Evolutionary conservation across 169 alveolate species (phyloP), one percentile per base, ranked within the genome.

Genomic region (Plasmodium chabaudi): DNA sequence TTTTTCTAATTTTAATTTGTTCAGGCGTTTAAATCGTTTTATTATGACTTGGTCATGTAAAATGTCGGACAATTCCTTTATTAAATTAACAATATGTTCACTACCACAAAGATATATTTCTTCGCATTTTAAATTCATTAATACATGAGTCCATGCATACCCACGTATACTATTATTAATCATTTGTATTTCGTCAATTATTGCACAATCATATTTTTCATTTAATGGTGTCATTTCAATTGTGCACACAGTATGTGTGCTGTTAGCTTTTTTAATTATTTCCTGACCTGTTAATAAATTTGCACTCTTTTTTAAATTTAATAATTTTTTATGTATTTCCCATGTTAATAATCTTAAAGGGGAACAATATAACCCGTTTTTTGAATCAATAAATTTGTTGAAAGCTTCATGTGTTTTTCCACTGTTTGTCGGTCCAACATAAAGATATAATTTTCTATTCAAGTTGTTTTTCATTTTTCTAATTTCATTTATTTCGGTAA

Each of bases 341-440:
- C 97, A 92, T 44, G 99, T 99, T 53, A 97, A 93, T 53, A 97
- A 92, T 25, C 99, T 72, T 59, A 97, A 91, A n/a, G 99, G 99
- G 0, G 98, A 95, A 84, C 98, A 93, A 88, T 97, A 97, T 64
- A 95, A 91, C 19, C 99, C 99, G 1, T 93, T 89, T 15, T 89
- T 61, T n/a, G 98, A 94, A 61, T 71, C 82, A 84, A 65, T 60
- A 27, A 97, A 94, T 44, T 93, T 72, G 51, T 88, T 86, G n/a
- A 96, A 79, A 17, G 99, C 98, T 34, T 88, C 92, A 42, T 93
- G 93, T 1, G 99, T 97, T 70, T 97, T 97, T 23, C 99, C 99
- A 64, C 97, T 94, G 77, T 97, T 97, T 2, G 99, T 97, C n/a
- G 99, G 99, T 5, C 99, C 99, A 65, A 94, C 68, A 72, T 96